Base-by-base conservation (phyloP, 306 rosid genomes). In the Prunus mume region DNA sequence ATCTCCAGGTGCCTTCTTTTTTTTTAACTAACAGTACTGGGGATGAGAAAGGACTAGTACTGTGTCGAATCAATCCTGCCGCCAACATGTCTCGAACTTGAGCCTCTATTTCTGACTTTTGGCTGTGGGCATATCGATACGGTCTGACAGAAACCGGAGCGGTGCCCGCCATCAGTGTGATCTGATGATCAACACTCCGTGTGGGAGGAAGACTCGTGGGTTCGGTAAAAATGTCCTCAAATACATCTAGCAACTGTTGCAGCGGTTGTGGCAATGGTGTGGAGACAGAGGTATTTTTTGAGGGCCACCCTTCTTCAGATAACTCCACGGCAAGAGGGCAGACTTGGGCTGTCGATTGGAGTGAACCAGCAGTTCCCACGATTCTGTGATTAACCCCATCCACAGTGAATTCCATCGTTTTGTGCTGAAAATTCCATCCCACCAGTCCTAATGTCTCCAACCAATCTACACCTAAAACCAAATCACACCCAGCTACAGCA, bases 171-270 rank as follows among this genome's bases (percentile, higher is more conserved):
- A 6, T 2, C 0, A 54, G 2, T 1, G 24, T 17, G 18, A 54
- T 54, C 0, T 0, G n/a, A 1, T 54, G 24, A 15, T 54, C 24
- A 18, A 5, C 6, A 1, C 2, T 6, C 1, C 0, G 1, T 54
- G 1, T 0, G 22, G 12, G 1, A 20, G 11, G 0, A 54, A 2
- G 9, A 25, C 27, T 25, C 27, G 27, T 25, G 27, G 27, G 27
- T 25, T 25, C 27, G 27, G 27, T 2, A 25, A 25, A 25, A 1
- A 25, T 0, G 1, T 25, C 27, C 27, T 1, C 27, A 25, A 1
- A 25, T 3, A 0, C 1, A 2, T 19, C 9, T 1, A 1, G 0
- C 50, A 9, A 9, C 13, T 25, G 27, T 25, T 25, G 25, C 25
- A 24, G 25, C 25, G 25, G 25, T 24, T 24, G 25, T 24, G 25